Percentiles rank a stretch among this genome's conserved stretches.
phyloP scores from a whole-genome alignment of 2,329 filamentous ascomycete species.

The Pseudocercospora fijiensis region DNA sequence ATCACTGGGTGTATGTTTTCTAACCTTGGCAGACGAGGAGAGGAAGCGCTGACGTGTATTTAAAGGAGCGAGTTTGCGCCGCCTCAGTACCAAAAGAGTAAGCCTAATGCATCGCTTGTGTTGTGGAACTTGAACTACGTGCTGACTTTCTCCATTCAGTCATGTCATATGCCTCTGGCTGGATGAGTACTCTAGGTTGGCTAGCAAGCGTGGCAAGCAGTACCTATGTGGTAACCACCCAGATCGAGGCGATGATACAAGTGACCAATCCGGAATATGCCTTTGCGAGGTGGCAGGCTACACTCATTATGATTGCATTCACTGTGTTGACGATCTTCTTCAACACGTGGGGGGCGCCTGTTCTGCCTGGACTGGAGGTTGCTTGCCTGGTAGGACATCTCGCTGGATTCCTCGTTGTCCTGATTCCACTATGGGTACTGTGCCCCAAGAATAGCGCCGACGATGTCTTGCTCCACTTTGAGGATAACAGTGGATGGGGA shows the following conservation, averaged over 20 bases:
- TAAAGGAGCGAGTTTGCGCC: constrained; percentile 35
- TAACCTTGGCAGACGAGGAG: not conserved
- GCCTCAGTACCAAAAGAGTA: constrained; percentile 35
- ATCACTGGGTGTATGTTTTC: constrained; percentile 32
- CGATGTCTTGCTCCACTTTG: constrained; percentile 36
- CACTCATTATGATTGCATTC: constrained; percentile 37
- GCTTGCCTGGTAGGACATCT: constrained; percentile 34
- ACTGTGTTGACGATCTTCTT: constrained; percentile 40
- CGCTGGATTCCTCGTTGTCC: constrained; percentile 35
- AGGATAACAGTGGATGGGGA: constrained; percentile 32
- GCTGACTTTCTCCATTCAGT: constrained; percentile 8
- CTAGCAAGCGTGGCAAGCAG: constrained; percentile 37
- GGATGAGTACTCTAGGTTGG: constrained; percentile 28
- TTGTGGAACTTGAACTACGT: not conserved
- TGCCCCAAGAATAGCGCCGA: constrained; percentile 35
- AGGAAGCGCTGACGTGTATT: not conserved
- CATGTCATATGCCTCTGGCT: constrained; percentile 27
- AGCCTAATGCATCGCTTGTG: not conserved
- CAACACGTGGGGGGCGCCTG: constrained; percentile 36
- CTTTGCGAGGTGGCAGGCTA: constrained; percentile 34
- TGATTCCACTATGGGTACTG: constrained; percentile 35
- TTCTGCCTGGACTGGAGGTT: constrained; percentile 43
- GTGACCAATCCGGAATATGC: constrained; percentile 35
- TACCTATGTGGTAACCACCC: constrained; percentile 39
- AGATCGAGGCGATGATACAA: constrained; percentile 42